Evolutionary conservation across 805 yeast species (phyloP).

Genomic region (Spathaspora boniae): DNA sequence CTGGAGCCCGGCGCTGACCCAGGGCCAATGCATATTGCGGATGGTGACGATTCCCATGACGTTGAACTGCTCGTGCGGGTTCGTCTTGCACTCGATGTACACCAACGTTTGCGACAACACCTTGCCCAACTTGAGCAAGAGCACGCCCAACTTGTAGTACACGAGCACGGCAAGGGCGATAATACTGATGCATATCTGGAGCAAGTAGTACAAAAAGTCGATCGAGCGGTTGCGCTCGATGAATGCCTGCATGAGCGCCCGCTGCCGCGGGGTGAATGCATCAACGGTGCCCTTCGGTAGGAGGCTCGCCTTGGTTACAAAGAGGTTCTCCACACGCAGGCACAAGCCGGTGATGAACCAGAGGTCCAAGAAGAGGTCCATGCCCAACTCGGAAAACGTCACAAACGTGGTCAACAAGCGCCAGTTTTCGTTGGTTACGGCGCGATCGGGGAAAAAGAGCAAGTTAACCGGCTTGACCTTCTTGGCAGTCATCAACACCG

Average conservation of each 20-base stretch:
- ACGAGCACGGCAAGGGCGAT: constrained; percentile 17
- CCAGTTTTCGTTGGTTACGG: constrained; percentile 34
- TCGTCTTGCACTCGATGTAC: constrained; percentile 27
- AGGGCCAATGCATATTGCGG: constrained; percentile 11
- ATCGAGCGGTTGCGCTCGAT: constrained; percentile 18
- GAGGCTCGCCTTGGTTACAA: constrained; percentile 12
- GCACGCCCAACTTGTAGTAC: constrained; percentile 13
- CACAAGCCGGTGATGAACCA: constrained; percentile 18
- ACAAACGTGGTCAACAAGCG: constrained; percentile 33
- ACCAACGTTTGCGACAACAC: constrained; percentile 22
- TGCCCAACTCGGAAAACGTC: constrained; percentile 25
- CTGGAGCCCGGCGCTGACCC: constrained; percentile 7
- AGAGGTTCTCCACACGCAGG: constrained; percentile 24
- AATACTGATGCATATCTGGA: constrained; percentile 23
- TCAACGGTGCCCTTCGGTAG: constrained; percentile 20
- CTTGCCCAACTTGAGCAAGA: constrained; percentile 20
- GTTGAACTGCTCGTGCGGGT: constrained; percentile 22
- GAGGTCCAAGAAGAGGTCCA: constrained; percentile 19
- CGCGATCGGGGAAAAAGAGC: constrained; percentile 24
- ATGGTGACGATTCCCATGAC: constrained; percentile 21
- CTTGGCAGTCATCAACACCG: constrained; percentile 18
- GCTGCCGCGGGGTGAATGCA: constrained; percentile 16
- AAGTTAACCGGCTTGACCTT: constrained; percentile 18
- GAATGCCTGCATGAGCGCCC: constrained; percentile 10
- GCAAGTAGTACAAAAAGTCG: constrained; percentile 30